Conservation (phyloP, 306 rosid genomes). For the Castanea mollissima region DNA sequence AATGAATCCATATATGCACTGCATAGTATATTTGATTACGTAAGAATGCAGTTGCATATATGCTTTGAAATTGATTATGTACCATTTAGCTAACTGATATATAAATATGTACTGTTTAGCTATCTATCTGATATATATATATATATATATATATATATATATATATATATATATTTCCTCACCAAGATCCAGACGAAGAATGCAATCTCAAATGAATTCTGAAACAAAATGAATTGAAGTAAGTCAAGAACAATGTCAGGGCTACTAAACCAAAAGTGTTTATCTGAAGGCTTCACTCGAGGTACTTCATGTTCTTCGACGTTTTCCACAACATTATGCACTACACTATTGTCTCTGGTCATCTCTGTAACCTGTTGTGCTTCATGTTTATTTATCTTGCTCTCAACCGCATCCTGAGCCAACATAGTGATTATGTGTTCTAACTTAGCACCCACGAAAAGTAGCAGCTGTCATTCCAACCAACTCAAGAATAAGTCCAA, state of each 20-base stretch:
- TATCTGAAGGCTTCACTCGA: slow-evolving; percentile 69
- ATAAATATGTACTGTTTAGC: too few species aligned
- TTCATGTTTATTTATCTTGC: slow-evolving; percentile 9
- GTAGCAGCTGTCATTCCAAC: slow-evolving; percentile 58
- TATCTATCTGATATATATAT: too few species aligned
- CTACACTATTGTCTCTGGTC: not conserved
- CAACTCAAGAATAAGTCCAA: slow-evolving; percentile 14
- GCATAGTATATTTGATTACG: slow-evolving; percentile 16
- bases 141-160: too few species aligned
- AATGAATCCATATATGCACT: slow-evolving; percentile 75
- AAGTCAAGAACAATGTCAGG: slow-evolving; percentile 60
- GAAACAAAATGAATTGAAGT: slow-evolving; percentile 91
- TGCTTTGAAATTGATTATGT: not conserved
- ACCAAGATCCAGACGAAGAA: slow-evolving; percentile 97
- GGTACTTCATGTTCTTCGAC: not conserved
- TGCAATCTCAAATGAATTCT: slow-evolving; percentile 89
- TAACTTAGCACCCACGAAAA: slow-evolving; percentile 92
- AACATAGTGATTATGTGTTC: slow-evolving; percentile 70
- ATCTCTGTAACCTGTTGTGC: slow-evolving; percentile 1
- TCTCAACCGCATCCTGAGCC: slow-evolving; percentile 32
- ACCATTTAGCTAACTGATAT: not conserved
- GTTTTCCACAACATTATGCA: not conserved
- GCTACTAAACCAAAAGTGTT: slow-evolving; percentile 66
- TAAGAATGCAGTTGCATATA: not conserved
- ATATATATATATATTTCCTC: not conserved